Base-by-base conservation (phyloP, 441 rosid genomes). In the Euphorbia schlechtendalii region DNA sequence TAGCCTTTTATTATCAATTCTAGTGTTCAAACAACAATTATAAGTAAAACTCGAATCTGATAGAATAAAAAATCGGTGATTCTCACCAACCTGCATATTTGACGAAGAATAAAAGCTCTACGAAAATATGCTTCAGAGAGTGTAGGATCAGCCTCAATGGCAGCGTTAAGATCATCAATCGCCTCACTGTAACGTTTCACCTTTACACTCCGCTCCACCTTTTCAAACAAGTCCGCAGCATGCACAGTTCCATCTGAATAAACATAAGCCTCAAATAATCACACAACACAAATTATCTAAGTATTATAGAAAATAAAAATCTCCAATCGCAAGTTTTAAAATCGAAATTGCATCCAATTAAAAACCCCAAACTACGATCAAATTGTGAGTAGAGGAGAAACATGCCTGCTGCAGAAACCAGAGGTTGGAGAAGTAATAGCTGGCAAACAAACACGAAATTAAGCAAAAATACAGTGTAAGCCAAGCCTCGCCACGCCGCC, bases 371-470 rank as follows among this genome's bases (percentile, higher is more conserved):
- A 38, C 21, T 4, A 38, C 4, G 17, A 62, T 20, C 15, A 22
- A 53, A 52, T 36, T 64, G 18, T 54, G 24, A 49, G 45, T 13
- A 13, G n/a, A n/a, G 32, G 18, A 7, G 8, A 4, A 2, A 55
- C 70, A 22, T 69, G 86, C 98, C 96, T 43, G 75, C 73, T 73
- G 96, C 90, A 56, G 90, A 90, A 36, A 92, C 97, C 59, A 92
- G 92, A 59, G 98, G 97, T 66, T 90, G 98, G 46, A 92, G 96
- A 67, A 92, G 85, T 40, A 92, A 80, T 51, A 88, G 77, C 77
- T 90, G 97, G 59, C 94, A 90, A 69, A 83, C 78, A 54, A 90
- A 80, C 56, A 90, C 94, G 22, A 88, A 90, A 79, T 92, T 70
- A 34, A 92, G 89, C 4, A 92, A 77, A 64, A 90, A 81, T 36